phyloP scores from a whole-genome alignment of 495 filamentous ascomycete species.

The Aspergillus mulundensis region DNA sequence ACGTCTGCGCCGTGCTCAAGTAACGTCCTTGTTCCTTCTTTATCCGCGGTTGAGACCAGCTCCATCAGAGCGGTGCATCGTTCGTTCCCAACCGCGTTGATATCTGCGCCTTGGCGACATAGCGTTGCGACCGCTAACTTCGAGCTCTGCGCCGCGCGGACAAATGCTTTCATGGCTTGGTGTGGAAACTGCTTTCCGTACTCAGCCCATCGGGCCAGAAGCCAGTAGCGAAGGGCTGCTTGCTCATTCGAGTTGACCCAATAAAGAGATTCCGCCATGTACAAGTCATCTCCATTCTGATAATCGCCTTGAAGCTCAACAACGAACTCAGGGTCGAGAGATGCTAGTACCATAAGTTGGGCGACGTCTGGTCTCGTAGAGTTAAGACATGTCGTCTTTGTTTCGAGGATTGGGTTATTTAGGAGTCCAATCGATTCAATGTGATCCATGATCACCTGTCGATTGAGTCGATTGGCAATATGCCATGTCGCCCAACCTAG shows the following conservation, averaged over 20 bases:
- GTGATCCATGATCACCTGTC: too few species aligned
- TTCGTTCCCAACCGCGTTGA: constrained; percentile 1
- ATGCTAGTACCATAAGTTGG: constrained; percentile 7
- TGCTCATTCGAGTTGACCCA: constrained; percentile 10
- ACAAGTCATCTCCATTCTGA: neutral
- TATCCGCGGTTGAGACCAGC: neutral
- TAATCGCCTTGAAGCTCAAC: neutral
- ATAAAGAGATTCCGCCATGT: neutral
- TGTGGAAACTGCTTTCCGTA: neutral
- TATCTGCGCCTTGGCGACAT: constrained; percentile 13
- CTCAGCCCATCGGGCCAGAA: constrained; percentile 19
- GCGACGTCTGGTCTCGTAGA: neutral
- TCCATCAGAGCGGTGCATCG: constrained; percentile 16
- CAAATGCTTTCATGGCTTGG: neutral
- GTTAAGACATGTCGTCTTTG: neutral
- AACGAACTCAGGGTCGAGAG: constrained; percentile 8
- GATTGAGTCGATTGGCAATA: constrained; percentile 17
- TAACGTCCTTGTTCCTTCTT: constrained; percentile 4
- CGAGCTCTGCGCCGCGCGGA: constrained; percentile 14
- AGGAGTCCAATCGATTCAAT: constrained; percentile 9
- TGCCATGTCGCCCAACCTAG: constrained; percentile 32
- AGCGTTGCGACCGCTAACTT: constrained; percentile 16
- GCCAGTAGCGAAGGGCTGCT: constrained; percentile 7
- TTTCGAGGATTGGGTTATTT: neutral
- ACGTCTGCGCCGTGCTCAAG: constrained; percentile 20